Evolutionary conservation across 225 moss, liverwort and hornwort genomes (phyloP), one percentile per base, ranked within the genome.

Genomic region (Marchantia polymorpha): DNA sequence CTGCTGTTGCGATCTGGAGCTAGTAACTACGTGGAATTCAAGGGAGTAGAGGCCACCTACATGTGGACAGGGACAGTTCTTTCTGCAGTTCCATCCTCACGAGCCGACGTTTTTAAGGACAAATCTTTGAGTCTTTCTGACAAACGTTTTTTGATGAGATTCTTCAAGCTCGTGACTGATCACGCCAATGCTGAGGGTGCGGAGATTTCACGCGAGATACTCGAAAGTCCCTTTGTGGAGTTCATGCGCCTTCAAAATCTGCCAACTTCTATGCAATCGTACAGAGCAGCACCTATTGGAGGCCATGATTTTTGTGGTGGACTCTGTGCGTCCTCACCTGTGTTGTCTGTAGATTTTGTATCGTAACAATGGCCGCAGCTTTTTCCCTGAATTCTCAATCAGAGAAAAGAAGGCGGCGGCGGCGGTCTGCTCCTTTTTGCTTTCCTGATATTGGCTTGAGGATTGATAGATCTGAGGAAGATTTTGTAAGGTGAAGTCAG

Each of bases 91-190:
- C 99, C 99, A 39, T 87, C 99, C 69, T 99, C 99, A 27, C 89
- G 95, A 27, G 92, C 99, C 48, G 99, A 99, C 79, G 84, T 99
- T 29, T 99, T 99, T 83, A 92, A 85, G 80, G 99, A 95, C 65
- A 90, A 79, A 78, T 89, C 91, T 10, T 83, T 99, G 81, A 93
- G 95, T 79, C 89, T 99, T 79, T 83, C 90, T 26, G 95, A 99
- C 72, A 99, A 99, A 84, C 89, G 95, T 54, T 89, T 89, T 79
- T 83, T 99, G 87, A 99, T 99, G 99, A 91, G 99, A 8, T 99
- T 99, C 83, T 92, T 95, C 82, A 95, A 93, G 92, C 87, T 99
- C 53, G 99, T 99, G 79, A 86, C 87, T 12, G 95, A 93, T 71
- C 90, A 85, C 70, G 83, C 90, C 29, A 90, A 87, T 72, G 84